Base-by-base conservation (phyloP, 225 moss, liverwort and hornwort genomes). In the Sphagnum contortum region DNA sequence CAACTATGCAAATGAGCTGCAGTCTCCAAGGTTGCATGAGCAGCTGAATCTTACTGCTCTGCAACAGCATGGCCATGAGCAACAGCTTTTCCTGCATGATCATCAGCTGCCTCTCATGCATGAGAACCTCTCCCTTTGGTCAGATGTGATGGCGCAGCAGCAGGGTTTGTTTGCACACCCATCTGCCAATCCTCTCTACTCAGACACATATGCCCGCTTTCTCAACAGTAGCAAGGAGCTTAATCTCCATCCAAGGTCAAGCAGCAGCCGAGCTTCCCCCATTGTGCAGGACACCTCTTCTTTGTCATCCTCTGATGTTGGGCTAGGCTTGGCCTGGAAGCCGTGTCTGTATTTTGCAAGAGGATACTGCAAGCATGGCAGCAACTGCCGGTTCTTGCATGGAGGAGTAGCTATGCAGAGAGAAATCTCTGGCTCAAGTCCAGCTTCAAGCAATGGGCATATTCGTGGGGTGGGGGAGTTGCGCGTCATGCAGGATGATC, bases 341-440 rank as follows among this genome's bases (percentile, higher is more conserved):
- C 95, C 95, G 6, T 95, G 95, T 65, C 62, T 95, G n/a, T 95
- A 95, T 70, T 95, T 91, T 63, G 95, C 95, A 2, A 77, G 95
- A 8, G 95, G 95, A 4, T 95, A 92, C 49, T 95, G 95, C 69
- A 95, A 95, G 64, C 95, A 95, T 59, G 95, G 95, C 48, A 92
- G 89, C 58, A 95, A 84, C 81, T 95, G 95, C 59, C 89, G 95
- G 45, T 95, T 95, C 71, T 76, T 95, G 3, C 95, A 95, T 12
- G 95, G 95, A 29, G 78, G 89, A 0, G 78, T 90, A 57, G 29
- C 29, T 1, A 29, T 29, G 29, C 29, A 29, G 29, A 69, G 89
- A 54, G 92, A 95, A 52, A 92, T 83, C 78, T 87, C 95, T 0
- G 94, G 94, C 14, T 88, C 91, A 0, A 29, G 29, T 29, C 91